Evolutionary conservation across 2,329 filamentous ascomycete genomes (phyloP), one percentile per base, ranked within the genome.

Genomic region (Penicillium sp.): DNA sequence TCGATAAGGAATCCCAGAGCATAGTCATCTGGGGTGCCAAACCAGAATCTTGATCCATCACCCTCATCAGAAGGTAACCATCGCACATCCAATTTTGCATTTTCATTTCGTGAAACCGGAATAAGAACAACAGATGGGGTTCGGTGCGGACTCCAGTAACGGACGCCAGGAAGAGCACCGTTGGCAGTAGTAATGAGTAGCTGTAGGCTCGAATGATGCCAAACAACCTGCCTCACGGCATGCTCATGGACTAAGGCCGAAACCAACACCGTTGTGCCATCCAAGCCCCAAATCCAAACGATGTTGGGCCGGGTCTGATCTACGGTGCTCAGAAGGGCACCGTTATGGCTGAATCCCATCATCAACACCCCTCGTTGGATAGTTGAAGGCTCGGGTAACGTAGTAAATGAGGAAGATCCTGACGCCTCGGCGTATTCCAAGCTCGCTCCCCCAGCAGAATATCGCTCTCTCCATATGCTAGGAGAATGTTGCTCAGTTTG

Each of bases 281-380:
- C 69, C 52, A 80, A 53, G 5, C 75, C 73, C 79, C 80, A 82
- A 62, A 82, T 76, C 79, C 80, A 82, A 21, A 79, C 73, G 19
- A 81, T 77, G 58, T 80, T 79, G 15, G 79, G 76, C 7, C 76
- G 72, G 23, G 70, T 69, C n/a, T 78, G 74, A 58, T 78, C 75
- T 44, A 78, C 71, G 3, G 76, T 79, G 9, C 76, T 78, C 15
- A 81, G 63, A 13, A 79, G 66, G 0, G 54, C 68, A 5, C 76
- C 76, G 23, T 76, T 70, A 7, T 70, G 61, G 60, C 75, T 81
- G 51, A 81, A 81, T n/a, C 73, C 66, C 63, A 81, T 74, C 2
- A 71, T 69, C 15, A 76, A 76, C 23, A 80, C 72, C 7, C 78
- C 78, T 8, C 75, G 73, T 9, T 67, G 69, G 1, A 70, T 67